Evolutionary conservation across 495 filamentous ascomycete species (phyloP).

Genomic region (Evansstolkia leycettana): DNA sequence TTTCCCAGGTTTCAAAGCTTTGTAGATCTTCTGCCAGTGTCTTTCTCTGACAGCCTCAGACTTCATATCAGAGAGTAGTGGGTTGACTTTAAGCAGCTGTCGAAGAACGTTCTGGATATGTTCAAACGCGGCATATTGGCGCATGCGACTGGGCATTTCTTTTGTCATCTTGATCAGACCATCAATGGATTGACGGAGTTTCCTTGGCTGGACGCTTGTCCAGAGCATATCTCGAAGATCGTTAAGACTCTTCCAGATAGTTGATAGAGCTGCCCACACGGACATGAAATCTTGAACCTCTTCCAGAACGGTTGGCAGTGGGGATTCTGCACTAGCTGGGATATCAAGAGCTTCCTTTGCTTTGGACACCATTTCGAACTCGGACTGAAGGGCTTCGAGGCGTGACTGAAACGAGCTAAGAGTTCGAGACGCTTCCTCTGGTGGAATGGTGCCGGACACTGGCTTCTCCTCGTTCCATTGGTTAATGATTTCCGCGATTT

Average conservation of each 20-base stretch:
- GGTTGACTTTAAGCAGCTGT: slow-evolving; percentile 77
- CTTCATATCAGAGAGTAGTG: slow-evolving; percentile 79
- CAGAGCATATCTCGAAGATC: slow-evolving; percentile 85
- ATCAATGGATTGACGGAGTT: slow-evolving; percentile 79
- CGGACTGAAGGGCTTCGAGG: slow-evolving; percentile 68
- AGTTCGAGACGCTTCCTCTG: slow-evolving; percentile 69
- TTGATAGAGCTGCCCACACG: slow-evolving; percentile 88
- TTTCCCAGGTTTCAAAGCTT: slow-evolving; percentile 78
- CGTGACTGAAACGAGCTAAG: slow-evolving; percentile 69
- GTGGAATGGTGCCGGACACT: slow-evolving; percentile 83
- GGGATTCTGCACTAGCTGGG: slow-evolving; percentile 61
- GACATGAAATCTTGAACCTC: slow-evolving; percentile 98
- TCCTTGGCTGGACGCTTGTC: slow-evolving; percentile 86
- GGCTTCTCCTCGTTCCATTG: slow-evolving; percentile 96
- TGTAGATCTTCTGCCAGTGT: slow-evolving; percentile 97
- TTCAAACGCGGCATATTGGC: slow-evolving; percentile 97
- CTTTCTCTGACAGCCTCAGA: slow-evolving; percentile 92
- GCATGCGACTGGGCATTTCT: slow-evolving; percentile 98
- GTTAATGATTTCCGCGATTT: slow-evolving; percentile 66
- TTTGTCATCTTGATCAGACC: slow-evolving; percentile 94
- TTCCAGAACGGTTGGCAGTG: slow-evolving; percentile 70
- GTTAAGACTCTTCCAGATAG: slow-evolving; percentile 93
- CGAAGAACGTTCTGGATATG: slow-evolving; percentile 90
- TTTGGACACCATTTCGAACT: slow-evolving; percentile 87
- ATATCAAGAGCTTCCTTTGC: slow-evolving; percentile 95